Conservation (phyloP, 768 basidiomycete genomes). For the Phanerochaete carnosa region DNA sequence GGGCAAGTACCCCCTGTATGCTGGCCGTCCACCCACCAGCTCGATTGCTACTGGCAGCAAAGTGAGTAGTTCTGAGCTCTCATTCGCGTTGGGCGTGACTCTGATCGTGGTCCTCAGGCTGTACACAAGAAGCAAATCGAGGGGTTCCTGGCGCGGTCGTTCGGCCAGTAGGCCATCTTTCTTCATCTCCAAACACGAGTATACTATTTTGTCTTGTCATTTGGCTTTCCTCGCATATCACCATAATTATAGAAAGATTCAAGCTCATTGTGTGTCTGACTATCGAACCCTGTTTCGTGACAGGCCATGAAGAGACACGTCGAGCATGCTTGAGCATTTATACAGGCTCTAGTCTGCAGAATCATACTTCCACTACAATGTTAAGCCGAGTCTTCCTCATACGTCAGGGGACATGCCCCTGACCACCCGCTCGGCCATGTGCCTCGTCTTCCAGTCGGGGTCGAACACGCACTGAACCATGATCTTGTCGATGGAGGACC, state of each 20-base stretch:
- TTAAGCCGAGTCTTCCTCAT: neutral
- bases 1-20: conserved; percentile 87
- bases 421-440: neutral
- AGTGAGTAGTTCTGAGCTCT: conserved; percentile 35
- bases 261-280: neutral
- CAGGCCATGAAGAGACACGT: no score
- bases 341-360: no score
- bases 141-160: conserved; percentile 62
- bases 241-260: neutral
- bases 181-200: neutral
- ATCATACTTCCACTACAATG: neutral
- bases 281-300: neutral
- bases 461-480: neutral
- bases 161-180: conserved; percentile 29
- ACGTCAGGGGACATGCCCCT: neutral
- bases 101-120: conserved; percentile 36
- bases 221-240: conserved; percentile 1
- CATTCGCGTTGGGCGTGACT: conserved; percentile 16
- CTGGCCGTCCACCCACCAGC: conserved; percentile 88
- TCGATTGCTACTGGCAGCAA: conserved; percentile 93
- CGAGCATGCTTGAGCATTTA: no score
- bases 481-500: neutral
- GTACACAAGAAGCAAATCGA: conserved; percentile 93
- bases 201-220: neutral
- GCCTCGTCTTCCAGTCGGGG: neutral